phyloP scores from a whole-genome alignment of 2,329 filamentous ascomycete species.

The Hypoxylon sp. region DNA sequence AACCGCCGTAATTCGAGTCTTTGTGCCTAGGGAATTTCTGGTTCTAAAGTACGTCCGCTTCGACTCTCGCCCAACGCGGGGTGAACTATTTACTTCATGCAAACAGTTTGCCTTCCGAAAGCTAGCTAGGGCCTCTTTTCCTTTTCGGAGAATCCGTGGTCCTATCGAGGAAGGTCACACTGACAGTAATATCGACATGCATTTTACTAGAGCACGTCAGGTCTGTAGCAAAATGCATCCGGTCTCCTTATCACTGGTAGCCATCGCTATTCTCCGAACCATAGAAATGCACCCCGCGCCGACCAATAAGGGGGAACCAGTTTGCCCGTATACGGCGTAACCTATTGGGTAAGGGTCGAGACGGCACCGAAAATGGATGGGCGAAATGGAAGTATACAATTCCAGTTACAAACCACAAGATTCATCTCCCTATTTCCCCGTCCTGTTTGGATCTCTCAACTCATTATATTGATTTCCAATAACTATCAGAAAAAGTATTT shows the following conservation, averaged over 20 bases:
- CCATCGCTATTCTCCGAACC: neutral
- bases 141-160: conserved; percentile 1
- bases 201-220: conserved; percentile 19
- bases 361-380: conserved; percentile 3
- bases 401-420: neutral
- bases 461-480: neutral
- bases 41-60: neutral
- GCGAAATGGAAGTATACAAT: neutral
- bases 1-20: neutral
- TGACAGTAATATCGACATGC: conserved; percentile 23
- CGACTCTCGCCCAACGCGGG: conserved; percentile 11
- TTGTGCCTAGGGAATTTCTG: neutral
- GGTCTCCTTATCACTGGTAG: conserved; percentile 14
- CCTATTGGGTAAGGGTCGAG: neutral
- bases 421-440: too few relatives aligned
- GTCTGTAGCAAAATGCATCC: conserved; percentile 4
- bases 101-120: neutral
- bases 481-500: neutral
- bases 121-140: neutral
- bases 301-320: conserved; percentile 19
- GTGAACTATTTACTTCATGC: neutral
- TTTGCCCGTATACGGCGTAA: conserved; percentile 1
- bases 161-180: conserved; percentile 30
- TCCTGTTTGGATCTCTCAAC: neutral
- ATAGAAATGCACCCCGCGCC: conserved; percentile 14